phyloP scores from a whole-genome alignment of 163 green algal genomes.

The Chlamydomonas reinhardtii region DNA sequence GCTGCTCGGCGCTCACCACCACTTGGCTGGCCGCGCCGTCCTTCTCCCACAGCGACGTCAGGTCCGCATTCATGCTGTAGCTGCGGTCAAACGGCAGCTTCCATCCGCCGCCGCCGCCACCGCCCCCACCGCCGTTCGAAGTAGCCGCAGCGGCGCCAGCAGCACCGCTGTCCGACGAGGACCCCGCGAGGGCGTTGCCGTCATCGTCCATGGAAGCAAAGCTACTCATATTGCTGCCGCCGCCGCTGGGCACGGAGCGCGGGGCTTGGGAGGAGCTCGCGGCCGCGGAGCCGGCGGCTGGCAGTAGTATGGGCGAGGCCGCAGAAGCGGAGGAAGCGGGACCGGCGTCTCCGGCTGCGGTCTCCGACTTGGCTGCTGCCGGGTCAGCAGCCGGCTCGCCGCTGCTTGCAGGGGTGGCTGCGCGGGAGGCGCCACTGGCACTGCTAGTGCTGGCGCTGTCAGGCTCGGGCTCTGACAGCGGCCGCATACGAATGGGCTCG shows the following conservation, averaged over 20 bases:
- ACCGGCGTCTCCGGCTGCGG: too few species aligned
- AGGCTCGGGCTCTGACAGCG: neutral
- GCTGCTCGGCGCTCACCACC: neutral
- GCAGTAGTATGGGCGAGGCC: too few species aligned
- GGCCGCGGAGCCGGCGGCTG: neutral
- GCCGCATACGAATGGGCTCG: slow-evolving; percentile 7
- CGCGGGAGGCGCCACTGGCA: neutral
- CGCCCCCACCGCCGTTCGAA: neutral
- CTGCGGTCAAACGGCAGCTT: slow-evolving; percentile 2
- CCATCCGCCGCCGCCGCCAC: neutral
- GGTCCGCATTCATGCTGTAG: neutral
- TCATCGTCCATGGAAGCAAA: neutral
- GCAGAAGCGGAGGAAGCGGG: too few species aligned
- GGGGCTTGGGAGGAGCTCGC: neutral
- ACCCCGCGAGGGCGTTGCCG: neutral
- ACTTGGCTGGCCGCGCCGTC: slow-evolving; percentile 17
- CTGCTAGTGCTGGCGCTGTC: neutral
- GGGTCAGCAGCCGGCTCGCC: too few species aligned
- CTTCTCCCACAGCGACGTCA: slow-evolving; percentile 42
- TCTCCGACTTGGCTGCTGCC: neutral
- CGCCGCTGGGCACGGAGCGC: neutral
- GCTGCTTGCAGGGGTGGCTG: too few species aligned
- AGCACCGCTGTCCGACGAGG: neutral
- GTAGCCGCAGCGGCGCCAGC: too few species aligned
- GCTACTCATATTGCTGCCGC: neutral